Base-by-base conservation (phyloP, 83 land plant genomes). In the Diphasiastrum complanatum region DNA sequence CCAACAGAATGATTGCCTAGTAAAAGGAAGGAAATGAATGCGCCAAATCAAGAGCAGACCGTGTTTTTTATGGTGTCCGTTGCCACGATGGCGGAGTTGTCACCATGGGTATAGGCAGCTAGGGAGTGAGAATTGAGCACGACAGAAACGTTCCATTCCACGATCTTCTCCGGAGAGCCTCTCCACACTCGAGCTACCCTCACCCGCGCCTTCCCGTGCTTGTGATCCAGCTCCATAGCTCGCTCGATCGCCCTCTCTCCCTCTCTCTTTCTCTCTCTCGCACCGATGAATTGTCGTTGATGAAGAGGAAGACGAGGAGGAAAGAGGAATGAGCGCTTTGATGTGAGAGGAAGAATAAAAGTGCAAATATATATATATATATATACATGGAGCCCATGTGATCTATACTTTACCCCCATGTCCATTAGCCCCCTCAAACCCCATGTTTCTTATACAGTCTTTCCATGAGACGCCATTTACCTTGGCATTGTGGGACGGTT, bases 41-140 rank as follows among this genome's bases (percentile, higher is more conserved):
- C n/a, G n/a, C n/a, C n/a, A 28, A 45, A 58, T n/a, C 18, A 35
- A 22, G 23, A 31, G 18, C 27, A 30, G 5, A 91, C 99, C 24
- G 99, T 95, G 69, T 89, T 95, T 65, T 95, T 89, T 64, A 95
- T 95, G 70, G 97, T 72, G 63, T 95, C 99, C 47, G 99, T 95
- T 70, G 99, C 99, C 54, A 95, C 99, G 61, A 89, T 77, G 45
- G 61, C 60, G 48, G 93, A 86, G 52, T 95, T 95, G 54, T 89
- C 99, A 47, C 69, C 92, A 47, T 47, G 10, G 31, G 72, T 55
- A 52, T 83, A 95, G 6, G 99, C 70, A 11, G 83, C 65, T 14
- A 82, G 45, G 68, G 84, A 85, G 24, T 86, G 71, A 57, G 97
- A 95, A 58, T 74, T 63, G 34, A 95, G 82, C 35, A 79, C 73